These are phyloP conservation scores for Takakia lepidozioides DNA, from an alignment of 225 moss, liverwort and hornwort species.

Conservation along the genomic window DNA sequence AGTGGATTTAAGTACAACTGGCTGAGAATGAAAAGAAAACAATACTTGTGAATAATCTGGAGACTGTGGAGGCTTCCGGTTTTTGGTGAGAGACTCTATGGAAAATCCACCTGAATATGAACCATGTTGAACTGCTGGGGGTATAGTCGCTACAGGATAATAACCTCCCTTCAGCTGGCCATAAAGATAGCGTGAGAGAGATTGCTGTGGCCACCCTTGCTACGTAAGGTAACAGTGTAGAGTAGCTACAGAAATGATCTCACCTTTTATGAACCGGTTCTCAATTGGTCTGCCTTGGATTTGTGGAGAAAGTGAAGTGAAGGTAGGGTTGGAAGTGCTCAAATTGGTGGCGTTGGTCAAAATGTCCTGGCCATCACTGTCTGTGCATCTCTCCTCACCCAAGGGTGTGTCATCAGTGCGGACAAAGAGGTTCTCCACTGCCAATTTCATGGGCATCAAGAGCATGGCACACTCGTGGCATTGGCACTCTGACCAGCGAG, in stretches of 20 bases:
- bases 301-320: conserved; percentile 9
- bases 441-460: conserved; percentile 35
- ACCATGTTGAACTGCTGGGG: not conserved
- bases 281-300: no score
- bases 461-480: conserved; percentile 42
- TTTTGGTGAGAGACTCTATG: not conserved
- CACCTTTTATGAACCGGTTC: conserved; percentile 20
- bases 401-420: conserved; percentile 20
- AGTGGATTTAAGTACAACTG: no score
- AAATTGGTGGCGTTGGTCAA: conserved; percentile 6
- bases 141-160: no score
- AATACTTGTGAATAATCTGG: no score
- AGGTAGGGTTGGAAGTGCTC: conserved; percentile 16
- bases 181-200: no score
- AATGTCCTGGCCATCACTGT: conserved; percentile 12
- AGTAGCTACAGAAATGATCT: not conserved
- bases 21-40: not conserved
- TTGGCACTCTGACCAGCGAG: conserved; percentile 65
- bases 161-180: no score
- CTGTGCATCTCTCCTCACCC: conserved; percentile 18
- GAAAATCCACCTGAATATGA: not conserved
- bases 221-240: not conserved
- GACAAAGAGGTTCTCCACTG: conserved; percentile 40
- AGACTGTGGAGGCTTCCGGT: not conserved
- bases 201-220: no score